Conservation (phyloP, 2,329 filamentous ascomycete species). For the Passalora sequoiae region DNA sequence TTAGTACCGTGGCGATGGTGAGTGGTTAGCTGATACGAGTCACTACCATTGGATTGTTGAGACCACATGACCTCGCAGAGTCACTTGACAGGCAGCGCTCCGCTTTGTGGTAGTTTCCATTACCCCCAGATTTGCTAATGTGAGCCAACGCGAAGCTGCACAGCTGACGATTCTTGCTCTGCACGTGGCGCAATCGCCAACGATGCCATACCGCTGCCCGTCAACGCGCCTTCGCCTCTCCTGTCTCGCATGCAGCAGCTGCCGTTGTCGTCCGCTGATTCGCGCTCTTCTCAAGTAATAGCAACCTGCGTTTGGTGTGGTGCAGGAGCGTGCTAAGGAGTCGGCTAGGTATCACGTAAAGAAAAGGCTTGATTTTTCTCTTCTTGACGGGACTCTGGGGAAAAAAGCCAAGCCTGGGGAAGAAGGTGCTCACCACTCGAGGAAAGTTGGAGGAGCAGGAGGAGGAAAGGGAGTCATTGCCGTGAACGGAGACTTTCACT, state of each 20-base stretch:
- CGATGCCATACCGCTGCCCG: background rate
- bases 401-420: background rate
- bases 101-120: conserved; percentile 1
- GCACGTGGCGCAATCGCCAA: background rate
- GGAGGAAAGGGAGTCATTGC: background rate
- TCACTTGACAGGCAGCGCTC: conserved; percentile 2
- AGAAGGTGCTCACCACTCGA: conserved; percentile 1
- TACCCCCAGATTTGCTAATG: conserved; percentile 1
- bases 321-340: background rate
- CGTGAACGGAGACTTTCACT: background rate
- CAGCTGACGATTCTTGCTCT: background rate
- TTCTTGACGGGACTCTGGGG: too few species aligned
- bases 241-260: background rate
- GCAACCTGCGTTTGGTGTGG: background rate
- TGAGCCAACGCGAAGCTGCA: background rate
- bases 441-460: too few species aligned
- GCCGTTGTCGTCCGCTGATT: background rate
- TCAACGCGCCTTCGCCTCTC: background rate
- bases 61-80: background rate
- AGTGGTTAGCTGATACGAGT: too few species aligned
- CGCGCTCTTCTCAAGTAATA: background rate
- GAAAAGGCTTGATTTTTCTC: background rate
- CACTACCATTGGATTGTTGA: too few species aligned
- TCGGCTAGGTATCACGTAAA: background rate
- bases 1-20: too few species aligned